Percentiles rank a stretch among this genome's conserved stretches.
Evolutionary conservation across 23 red algal species (phyloP).

Genomic region (Gracilaria domingensis): DNA sequence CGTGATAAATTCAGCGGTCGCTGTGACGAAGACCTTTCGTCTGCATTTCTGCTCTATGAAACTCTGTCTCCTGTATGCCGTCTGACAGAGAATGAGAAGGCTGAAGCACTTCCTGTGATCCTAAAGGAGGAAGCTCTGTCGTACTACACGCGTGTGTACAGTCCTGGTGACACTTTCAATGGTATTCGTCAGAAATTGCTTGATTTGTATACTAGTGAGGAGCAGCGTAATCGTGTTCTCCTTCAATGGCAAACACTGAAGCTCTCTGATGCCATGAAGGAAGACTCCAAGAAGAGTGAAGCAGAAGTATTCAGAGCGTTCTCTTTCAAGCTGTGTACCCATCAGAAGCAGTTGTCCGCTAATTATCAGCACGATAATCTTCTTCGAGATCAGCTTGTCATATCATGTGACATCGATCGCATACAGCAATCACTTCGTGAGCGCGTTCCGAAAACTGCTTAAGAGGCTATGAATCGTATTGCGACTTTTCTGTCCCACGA

Average conservation of each 20-base stretch:
- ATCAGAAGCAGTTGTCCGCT: constrained; percentile 14
- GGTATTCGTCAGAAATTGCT: not conserved
- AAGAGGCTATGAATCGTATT: constrained; percentile 25
- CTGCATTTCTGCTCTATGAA: constrained; percentile 6
- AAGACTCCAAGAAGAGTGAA: constrained; percentile 11
- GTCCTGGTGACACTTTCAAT: not conserved
- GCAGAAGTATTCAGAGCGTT: not conserved
- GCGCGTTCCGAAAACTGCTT: constrained; percentile 7
- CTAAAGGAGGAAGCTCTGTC: not conserved
- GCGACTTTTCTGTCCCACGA: constrained; percentile 33
- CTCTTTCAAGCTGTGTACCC: constrained; percentile 19
- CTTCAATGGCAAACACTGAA: constrained; percentile 27
- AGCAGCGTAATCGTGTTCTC: constrained; percentile 15
- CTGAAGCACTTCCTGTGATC: constrained; percentile 12
- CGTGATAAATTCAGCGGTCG: not conserved
- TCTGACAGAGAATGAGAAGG: constrained; percentile 5
- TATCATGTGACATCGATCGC: not conserved
- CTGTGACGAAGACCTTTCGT: constrained; percentile 30
- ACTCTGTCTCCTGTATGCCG: not conserved
- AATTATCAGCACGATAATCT: constrained; percentile 30
- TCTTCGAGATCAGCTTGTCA: constrained; percentile 32
- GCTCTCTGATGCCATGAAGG: constrained; percentile 17
- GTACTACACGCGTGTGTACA: not conserved
- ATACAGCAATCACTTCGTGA: constrained; percentile 23
- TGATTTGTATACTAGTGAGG: constrained; percentile 28